phyloP scores from a whole-genome alignment of 257 asterid species.

The Plantago ovata region DNA sequence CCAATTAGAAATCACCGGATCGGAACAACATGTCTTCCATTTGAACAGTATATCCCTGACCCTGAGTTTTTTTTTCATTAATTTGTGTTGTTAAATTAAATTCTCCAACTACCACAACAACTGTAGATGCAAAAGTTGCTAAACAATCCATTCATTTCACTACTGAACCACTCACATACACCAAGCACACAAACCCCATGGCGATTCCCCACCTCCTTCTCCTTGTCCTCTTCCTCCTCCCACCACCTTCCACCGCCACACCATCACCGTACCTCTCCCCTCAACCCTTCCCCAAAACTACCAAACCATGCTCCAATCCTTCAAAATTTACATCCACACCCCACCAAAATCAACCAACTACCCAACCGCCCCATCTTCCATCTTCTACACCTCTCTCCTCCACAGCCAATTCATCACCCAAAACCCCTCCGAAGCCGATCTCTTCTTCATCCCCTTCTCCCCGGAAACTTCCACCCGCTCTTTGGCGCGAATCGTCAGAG shows the following conservation, averaged over 20 bases:
- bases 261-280: constrained; percentile 60
- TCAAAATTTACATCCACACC: constrained; percentile 66
- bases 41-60: too few species aligned
- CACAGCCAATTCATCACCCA: constrained; percentile 55
- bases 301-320: constrained; percentile 51
- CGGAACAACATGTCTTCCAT: too few species aligned
- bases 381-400: constrained; percentile 55
- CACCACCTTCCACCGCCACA: constrained; percentile 25
- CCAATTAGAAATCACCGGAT: too few species aligned
- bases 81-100: too few species aligned
- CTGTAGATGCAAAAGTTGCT: too few species aligned
- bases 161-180: too few species aligned
- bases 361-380: constrained; percentile 38
- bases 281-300: constrained; percentile 50
- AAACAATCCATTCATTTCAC: too few species aligned
- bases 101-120: too few species aligned
- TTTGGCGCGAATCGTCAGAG: constrained; percentile 49
- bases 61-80: too few species aligned
- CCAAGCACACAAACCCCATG: background rate
- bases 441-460: constrained; percentile 71
- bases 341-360: constrained; percentile 38
- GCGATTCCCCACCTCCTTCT: background rate
- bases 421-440: constrained; percentile 65
- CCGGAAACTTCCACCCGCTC: constrained; percentile 61
- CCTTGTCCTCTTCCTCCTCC: constrained; percentile 16